Base-by-base conservation (phyloP, 1,284 basidiomycete species). In the Sphagnurus paluster region DNA sequence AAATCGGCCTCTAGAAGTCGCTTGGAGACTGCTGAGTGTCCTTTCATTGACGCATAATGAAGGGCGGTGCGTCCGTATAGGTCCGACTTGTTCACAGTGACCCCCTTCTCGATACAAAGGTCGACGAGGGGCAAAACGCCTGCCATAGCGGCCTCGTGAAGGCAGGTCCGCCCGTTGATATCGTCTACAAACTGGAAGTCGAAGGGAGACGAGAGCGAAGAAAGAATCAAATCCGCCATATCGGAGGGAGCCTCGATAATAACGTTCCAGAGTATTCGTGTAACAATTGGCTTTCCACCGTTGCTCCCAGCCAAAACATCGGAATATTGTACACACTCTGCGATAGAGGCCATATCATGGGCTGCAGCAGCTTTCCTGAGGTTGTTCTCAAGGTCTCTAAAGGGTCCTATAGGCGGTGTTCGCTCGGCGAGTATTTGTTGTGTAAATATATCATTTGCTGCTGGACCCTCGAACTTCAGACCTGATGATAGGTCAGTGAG, bases 21-120 rank as follows among this genome's bases (percentile, higher is more conserved):
- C 39, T 76, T 77, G 65, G 92, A 95, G 48, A 97, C 80, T 11
- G 71, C 70, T 1, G 83, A 75, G 63, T 95, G 88, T 1, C 94
- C 95, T 57, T 93, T 86, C 85, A 99, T 93, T 13, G 93, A 90
- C 13, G 93, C 93, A 66, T 99, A 99, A 68, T 98, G 96, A 40
- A 99, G 76, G 2, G 95, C 87, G 8, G 91, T 90, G 13, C 97
- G 89, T 25, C 92, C 93, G 67, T 98, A 99, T 2, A 88, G 84
- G 60, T 98, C 94, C 32, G 79, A 72, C 52, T 82, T 86, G 48
- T 82, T 77, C 25, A 81, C 75, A 16, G 79, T 72, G 5, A 93
- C 84, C 19, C 80, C 80, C 44, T 86, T 84, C 42, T 80, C 73
- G 19, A 98, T 78, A 64, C 94, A 98, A 16, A 95, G 70, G 50